Evolutionary conservation across 2,329 filamentous ascomycete species (phyloP), one percentile per base, ranked within the genome.

Genomic region (Sphaerulina vaccinii): DNA sequence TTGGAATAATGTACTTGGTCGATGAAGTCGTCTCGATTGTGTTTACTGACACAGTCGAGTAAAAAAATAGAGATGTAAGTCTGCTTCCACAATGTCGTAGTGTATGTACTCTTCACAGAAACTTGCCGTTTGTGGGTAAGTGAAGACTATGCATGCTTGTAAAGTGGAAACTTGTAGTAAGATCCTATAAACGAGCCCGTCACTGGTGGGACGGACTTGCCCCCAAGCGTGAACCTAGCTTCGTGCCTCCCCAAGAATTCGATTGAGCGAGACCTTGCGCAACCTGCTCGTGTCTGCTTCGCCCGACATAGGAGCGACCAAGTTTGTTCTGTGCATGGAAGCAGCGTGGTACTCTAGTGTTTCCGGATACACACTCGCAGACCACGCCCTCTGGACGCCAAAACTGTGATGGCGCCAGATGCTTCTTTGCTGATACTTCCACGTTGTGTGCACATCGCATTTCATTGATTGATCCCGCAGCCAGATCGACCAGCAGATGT

Each of bases 141-240:
- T 27, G 11, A 11, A 11, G 11, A 27, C 7, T 29, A 3, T 3
- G 4, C n/a, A 29, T 3, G 27, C 27, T 29, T 29, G 27, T 13
- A 29, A 29, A 29, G 27, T 29, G 27, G 27, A 29, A 29, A 29
- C 27, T 29, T 29, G 27, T 13, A 29, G 27, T 9, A 9, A 29
- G 27, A 29, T 3, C n/a, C 27, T 29, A 9, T 10, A 29, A 9
- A 10, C 10, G 27, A 29, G 11, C 24, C n/a, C 24, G 24, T 27
- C 24, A 27, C 24, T 27, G 24, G 7, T 29, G 27, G 27, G 7
- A 29, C 27, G 27, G 27, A 29, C 45, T 15, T 40, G 5, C 27
- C 16, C 45, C 16, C 45, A 49, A 49, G 45, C 49, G 41, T 35
- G 22, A 47, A 52, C 38, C 43, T 42, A 41, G 37, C 44, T 43